These are phyloP conservation scores for Coprinellus aureogranulatus DNA, from an alignment of 768 basidiomycete species.

Conservation along the genomic window DNA sequence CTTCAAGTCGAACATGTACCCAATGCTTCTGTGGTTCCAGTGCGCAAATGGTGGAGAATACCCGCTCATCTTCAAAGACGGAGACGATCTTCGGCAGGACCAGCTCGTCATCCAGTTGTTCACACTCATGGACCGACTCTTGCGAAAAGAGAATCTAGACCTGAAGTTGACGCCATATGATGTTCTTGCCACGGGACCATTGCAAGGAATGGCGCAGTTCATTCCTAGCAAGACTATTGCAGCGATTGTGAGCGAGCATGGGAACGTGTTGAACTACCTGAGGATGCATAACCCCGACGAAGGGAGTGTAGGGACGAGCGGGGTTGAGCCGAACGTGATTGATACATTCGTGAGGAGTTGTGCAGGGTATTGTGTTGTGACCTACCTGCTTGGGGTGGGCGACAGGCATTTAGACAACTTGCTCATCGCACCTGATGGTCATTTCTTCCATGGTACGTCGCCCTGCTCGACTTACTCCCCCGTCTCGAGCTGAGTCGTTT, in stretches of 20 bases:
- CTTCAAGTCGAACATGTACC: slow-evolving; percentile 96
- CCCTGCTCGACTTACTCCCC: background rate
- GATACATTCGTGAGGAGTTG: slow-evolving; percentile 97
- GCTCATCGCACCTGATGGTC: slow-evolving; percentile 90
- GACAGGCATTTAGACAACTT: slow-evolving; percentile 97
- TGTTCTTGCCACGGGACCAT: slow-evolving; percentile 86
- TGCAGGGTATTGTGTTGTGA: slow-evolving; percentile 97
- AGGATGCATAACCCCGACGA: slow-evolving; percentile 87
- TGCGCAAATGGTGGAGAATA: slow-evolving; percentile 82
- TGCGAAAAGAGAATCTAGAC: slow-evolving; percentile 94
- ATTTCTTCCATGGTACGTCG: slow-evolving; percentile 91
- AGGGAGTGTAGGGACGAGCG: slow-evolving; percentile 90
- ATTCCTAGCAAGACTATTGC: slow-evolving; percentile 95
- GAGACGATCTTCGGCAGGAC: slow-evolving; percentile 97
- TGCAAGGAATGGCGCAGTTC: slow-evolving; percentile 96
- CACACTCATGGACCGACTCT: slow-evolving; percentile 92
- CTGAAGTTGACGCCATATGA: slow-evolving; percentile 88
- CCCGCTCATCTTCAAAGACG: slow-evolving; percentile 97
- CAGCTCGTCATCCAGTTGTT: slow-evolving; percentile 98
- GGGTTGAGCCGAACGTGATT: slow-evolving; percentile 90
- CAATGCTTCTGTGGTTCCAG: slow-evolving; percentile 89
- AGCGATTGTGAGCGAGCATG: slow-evolving; percentile 89
- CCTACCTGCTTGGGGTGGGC: slow-evolving; percentile 93
- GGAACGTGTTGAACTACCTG: slow-evolving; percentile 84
- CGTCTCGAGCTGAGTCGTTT: slow-evolving; percentile 1